Percentiles rank a stretch among this genome's conserved stretches.
Conservation (phyloP, 2,329 filamentous ascomycete genomes). For the Boeremia lycopersici region DNA sequence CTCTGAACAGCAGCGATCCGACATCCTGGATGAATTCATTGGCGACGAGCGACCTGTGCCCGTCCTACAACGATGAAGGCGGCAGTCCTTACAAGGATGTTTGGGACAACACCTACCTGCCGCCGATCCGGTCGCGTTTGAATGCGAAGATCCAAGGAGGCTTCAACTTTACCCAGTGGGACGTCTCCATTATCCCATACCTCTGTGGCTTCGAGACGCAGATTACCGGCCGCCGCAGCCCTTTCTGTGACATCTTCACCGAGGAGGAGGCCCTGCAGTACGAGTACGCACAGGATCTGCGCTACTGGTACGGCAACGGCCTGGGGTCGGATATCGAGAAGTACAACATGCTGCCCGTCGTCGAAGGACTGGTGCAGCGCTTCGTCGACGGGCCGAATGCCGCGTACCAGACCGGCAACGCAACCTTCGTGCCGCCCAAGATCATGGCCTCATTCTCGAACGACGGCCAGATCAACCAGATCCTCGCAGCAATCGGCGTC, state of each 20-base stretch:
- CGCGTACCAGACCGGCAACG: slow-evolving; percentile 56
- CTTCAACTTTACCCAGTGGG: slow-evolving; percentile 60
- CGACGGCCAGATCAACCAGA: slow-evolving; percentile 69
- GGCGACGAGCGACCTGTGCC: slow-evolving; percentile 67
- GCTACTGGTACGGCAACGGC: slow-evolving; percentile 70
- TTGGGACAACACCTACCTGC: slow-evolving; percentile 61
- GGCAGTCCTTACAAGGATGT: slow-evolving; percentile 54
- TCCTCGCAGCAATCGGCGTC: slow-evolving; percentile 64
- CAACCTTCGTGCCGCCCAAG: slow-evolving; percentile 58
- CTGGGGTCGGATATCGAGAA: slow-evolving; percentile 61
- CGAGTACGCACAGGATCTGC: slow-evolving; percentile 70
- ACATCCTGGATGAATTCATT: slow-evolving; percentile 66
- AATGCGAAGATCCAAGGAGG: slow-evolving; percentile 60
- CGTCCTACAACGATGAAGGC: slow-evolving; percentile 61
- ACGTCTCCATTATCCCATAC: slow-evolving; percentile 67
- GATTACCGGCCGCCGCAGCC: slow-evolving; percentile 64
- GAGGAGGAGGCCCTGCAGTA: slow-evolving; percentile 67
- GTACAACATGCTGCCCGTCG: slow-evolving; percentile 66
- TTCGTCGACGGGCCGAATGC: slow-evolving; percentile 60
- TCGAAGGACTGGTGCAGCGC: slow-evolving; percentile 60
- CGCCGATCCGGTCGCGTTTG: slow-evolving; percentile 60
- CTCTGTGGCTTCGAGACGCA: slow-evolving; percentile 75
- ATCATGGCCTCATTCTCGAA: slow-evolving; percentile 68
- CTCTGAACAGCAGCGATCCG: slow-evolving; percentile 62
- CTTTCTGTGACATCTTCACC: slow-evolving; percentile 68